These are phyloP conservation scores for Sporisorium exsertum DNA, from an alignment of 1,284 basidiomycete species.

Conservation along the genomic window DNA sequence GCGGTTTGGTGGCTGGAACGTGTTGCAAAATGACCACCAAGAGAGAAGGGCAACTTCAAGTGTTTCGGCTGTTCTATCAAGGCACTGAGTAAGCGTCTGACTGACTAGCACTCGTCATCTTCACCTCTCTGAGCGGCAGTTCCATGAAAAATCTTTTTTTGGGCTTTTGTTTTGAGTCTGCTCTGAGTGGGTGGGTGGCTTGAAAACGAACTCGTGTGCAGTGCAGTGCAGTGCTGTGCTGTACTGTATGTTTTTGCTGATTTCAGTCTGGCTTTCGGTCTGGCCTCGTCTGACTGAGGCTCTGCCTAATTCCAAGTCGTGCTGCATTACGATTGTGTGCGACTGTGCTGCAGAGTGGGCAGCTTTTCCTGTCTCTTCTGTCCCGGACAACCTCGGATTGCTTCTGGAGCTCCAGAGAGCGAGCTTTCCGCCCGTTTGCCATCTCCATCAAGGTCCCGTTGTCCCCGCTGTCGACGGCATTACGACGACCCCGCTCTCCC, in stretches of 20 bases:
- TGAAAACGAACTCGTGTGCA: too few species aligned
- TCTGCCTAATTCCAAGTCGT: neutral
- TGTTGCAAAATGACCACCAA: too few species aligned
- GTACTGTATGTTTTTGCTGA: neutral
- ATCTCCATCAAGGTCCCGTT: neutral
- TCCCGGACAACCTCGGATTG: too few species aligned
- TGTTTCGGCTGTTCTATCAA: too few species aligned
- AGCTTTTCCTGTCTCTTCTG: neutral
- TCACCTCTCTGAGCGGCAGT: too few species aligned
- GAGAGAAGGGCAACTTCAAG: too few species aligned
- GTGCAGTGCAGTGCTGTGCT: neutral
- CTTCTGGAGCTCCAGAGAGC: neutral
- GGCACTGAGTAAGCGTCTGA: too few species aligned
- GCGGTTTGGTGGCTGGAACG: neutral
- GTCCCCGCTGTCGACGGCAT: constrained; percentile 1
- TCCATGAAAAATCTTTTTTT: neutral
- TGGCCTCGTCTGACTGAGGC: constrained; percentile 4
- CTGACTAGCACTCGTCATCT: too few species aligned
- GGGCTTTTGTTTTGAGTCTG: too few species aligned
- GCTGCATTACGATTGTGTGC: neutral
- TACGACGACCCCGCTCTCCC: neutral
- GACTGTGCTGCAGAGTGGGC: neutral
- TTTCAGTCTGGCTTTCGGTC: neutral
- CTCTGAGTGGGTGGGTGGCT: neutral
- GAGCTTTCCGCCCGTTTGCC: neutral